Evolutionary conservation across 345 rosid species (phyloP), one percentile per base, ranked within the genome.

Genomic region (Eucalyptus pauciflora): DNA sequence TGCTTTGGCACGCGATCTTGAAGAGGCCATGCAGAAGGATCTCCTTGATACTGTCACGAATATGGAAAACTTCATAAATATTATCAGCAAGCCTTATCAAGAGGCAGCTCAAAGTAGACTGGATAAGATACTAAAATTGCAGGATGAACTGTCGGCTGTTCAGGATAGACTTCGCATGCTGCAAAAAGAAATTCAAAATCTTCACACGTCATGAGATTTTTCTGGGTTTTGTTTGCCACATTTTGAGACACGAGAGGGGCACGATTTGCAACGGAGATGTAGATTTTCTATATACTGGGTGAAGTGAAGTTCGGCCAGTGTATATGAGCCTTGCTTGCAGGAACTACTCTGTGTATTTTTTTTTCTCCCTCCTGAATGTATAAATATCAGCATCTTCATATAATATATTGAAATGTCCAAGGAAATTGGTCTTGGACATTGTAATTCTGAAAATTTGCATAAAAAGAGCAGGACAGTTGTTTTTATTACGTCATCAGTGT

Each of bases 21-120:
- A 98, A 91, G 97, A 94, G 80, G 97, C 98, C 80, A 98, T 98
- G 99, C 95, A 92, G 88, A 96, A 94, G 90, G 99, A 98, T 94
- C 95, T 96, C 86, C 64, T 69, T 88, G 96, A 93, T 91, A 92
- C 95, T 4, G 69, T 93, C 29, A 46, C 37, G 50, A 93, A 94
- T 90, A 85, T 98, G 91, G 94, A 93, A 50, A 93, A 91, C 86
- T 95, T 94, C 86, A 96, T 96, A 45, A 92, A 89, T 89, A 90
- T 87, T 16, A 91, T 94, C 50, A 96, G 96, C 91, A 96, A 93
- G 91, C 98, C 99, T 27, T 96, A 94, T 89, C 96, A 88, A 93
- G 99, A 94, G 86, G 97, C 95, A 83, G 98, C 98, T 8, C 95
- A 93, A 90, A 88, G 85, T 85, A 94, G 96, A 93, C 93, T 94